Conservation (phyloP, 257 asterid genomes). For the Pogostemon cablin region DNA sequence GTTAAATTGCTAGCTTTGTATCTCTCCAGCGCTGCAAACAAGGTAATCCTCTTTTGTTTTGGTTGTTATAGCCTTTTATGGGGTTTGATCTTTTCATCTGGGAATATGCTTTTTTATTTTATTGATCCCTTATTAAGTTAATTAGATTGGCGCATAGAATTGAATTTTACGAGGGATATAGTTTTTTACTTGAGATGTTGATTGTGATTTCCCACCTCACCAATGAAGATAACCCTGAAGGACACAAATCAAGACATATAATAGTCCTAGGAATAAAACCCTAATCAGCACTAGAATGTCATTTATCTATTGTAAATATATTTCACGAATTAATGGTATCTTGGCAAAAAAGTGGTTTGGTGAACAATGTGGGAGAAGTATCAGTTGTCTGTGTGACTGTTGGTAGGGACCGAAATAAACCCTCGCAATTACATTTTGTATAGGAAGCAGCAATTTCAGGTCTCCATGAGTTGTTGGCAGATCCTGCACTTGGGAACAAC, state of each 20-base stretch:
- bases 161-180: background rate
- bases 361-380: conserved; percentile 11
- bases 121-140: background rate
- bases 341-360: conserved; percentile 14
- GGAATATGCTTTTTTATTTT: background rate
- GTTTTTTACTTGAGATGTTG: conserved; percentile 8
- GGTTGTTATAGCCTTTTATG: background rate
- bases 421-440: conserved; percentile 28
- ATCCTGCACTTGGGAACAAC: conserved; percentile 89
- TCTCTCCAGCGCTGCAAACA: conserved; percentile 67
- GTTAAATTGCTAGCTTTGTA: conserved; percentile 87
- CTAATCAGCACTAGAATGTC: background rate
- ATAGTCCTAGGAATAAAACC: background rate
- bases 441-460: conserved; percentile 74
- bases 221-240: background rate
- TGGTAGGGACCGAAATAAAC: conserved; percentile 8
- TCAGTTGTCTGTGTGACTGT: conserved; percentile 20
- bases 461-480: conserved; percentile 85
- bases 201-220: background rate
- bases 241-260: background rate
- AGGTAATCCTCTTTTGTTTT: conserved; percentile 44
- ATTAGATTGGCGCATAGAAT: background rate
- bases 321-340: background rate
- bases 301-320: background rate
- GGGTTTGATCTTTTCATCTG: conserved; percentile 7